These are phyloP conservation scores for Chlorella variabilis DNA, from an alignment of 163 green algal species.

Conservation along the genomic window DNA sequence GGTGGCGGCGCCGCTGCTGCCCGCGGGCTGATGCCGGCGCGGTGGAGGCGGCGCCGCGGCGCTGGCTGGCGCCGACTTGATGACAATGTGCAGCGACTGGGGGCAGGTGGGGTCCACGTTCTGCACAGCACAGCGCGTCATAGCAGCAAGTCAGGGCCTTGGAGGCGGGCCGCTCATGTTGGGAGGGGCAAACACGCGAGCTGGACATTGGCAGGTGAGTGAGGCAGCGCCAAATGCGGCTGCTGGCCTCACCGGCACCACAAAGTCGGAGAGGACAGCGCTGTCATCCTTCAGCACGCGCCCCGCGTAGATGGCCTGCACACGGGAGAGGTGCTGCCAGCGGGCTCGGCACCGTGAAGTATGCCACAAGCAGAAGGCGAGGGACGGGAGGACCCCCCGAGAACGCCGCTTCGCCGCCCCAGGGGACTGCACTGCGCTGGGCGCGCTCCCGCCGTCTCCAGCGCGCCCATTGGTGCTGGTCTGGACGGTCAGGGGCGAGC, in stretches of 20 bases:
- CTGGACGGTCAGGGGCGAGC: background rate
- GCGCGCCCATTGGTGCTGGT: background rate
- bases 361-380: background rate
- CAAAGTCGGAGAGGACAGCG: constrained; percentile 19
- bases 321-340: background rate
- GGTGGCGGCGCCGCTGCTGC: background rate
- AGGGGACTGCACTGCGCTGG: background rate
- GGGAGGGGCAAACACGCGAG: too few species aligned
- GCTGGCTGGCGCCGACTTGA: constrained; percentile 14
- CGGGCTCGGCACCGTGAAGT: background rate
- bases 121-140: constrained; percentile 5
- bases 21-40: background rate
- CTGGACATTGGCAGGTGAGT: too few species aligned
- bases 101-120: constrained; percentile 25
- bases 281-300: constrained; percentile 40
- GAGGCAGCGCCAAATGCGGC: too few species aligned
- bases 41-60: background rate
- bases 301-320: constrained; percentile 49
- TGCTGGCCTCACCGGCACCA: constrained; percentile 34
- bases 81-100: constrained; percentile 41
- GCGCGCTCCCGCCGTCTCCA: background rate
- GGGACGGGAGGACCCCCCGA: background rate
- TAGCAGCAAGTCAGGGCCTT: too few species aligned
- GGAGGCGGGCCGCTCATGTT: too few species aligned
- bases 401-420: background rate